Conservation (phyloP, 2,329 filamentous ascomycete species). For the Neonectria faginata region DNA sequence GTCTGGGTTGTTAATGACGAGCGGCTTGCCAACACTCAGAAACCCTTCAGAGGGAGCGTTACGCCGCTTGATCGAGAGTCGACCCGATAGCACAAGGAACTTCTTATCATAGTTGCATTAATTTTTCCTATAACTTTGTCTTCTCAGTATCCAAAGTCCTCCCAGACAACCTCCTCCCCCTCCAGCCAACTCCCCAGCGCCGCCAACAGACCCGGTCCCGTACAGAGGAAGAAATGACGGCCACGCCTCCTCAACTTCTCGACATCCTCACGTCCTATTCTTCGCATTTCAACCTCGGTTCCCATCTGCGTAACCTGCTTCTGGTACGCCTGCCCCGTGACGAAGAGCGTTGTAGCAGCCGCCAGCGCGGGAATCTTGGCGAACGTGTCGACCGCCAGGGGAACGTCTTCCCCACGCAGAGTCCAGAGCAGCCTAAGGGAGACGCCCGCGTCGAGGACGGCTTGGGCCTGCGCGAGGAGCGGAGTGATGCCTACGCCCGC, state of each 20-base stretch:
- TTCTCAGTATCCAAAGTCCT: constrained; percentile 72
- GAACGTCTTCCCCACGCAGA: constrained; percentile 69
- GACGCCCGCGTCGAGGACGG: constrained; percentile 54
- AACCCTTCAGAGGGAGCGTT: constrained; percentile 6
- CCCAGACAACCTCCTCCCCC: constrained; percentile 66
- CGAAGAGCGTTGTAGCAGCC: constrained; percentile 67
- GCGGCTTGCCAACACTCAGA: constrained; percentile 4
- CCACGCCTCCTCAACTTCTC: constrained; percentile 51
- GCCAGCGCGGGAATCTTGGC: constrained; percentile 63
- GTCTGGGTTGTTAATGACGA: constrained; percentile 36
- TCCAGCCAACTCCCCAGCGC: constrained; percentile 63
- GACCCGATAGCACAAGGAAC: background rate
- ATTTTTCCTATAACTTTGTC: background rate
- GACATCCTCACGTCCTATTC: constrained; percentile 58
- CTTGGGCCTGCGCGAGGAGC: constrained; percentile 73
- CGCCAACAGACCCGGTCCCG: constrained; percentile 56
- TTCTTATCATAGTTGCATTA: background rate
- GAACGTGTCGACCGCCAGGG: constrained; percentile 71
- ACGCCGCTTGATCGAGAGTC: constrained; percentile 3
- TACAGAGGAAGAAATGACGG: constrained; percentile 65
- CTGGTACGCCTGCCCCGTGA: constrained; percentile 64
- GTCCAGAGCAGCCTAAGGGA: constrained; percentile 76
- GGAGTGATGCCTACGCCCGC: constrained; percentile 89
- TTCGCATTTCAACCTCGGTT: constrained; percentile 49
- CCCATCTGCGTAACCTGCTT: constrained; percentile 52